Evolutionary conservation across 2,329 filamentous ascomycete genomes (phyloP), one percentile per base, ranked within the genome.

Genomic region (Tolypocladium ovalisporum): DNA sequence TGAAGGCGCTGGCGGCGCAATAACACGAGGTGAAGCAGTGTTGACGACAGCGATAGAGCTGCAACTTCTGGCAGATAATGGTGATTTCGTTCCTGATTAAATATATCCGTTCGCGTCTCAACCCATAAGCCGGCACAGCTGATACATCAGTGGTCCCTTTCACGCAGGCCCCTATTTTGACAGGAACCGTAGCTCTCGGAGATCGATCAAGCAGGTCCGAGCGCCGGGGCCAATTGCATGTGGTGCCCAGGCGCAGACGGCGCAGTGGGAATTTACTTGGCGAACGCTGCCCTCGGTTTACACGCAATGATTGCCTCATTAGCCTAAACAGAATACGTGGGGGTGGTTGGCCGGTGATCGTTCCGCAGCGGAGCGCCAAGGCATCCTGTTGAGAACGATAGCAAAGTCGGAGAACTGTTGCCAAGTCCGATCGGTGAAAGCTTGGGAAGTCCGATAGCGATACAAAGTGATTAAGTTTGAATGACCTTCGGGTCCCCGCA

Each of bases 371-470:
- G n/a, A n/a, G n/a, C n/a, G n/a, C 47, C 40, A 42, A 7, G 22
- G 13, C 42, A 17, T 29, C 24, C 10, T 3, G n/a, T 24, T 52
- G 52, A 22, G 52, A 34, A 47, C 9, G 32, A 9, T 34, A 34
- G 32, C n/a, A 36, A 51, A 27, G 17, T 27, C 54, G 59, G 59
- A 57, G 52, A 60, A 60, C 57, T 7, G 1, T 17, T 10, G 6
- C 6, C 32, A 57, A 57, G 24, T 40, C 60, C 58, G 56, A 51
- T 34, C 47, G 47, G 47, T 2, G 47, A 51, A 51, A 51, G 27
- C 19, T 10, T 4, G 10, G 29, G 17, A 51, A 34, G 10, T 34
- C 47, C 29, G 47, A 34, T 13, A 22, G 9, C 6, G 8, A 4
- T 42, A 19, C 17, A 15, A 1, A 17, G 42, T 9, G 9, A 5